A percentile compares a stretch with the other conserved stretches of the same genome.
phyloP scores from a whole-genome alignment of 2,329 filamentous ascomycete genomes.

The Paecilomyces dactylethromorphus region DNA sequence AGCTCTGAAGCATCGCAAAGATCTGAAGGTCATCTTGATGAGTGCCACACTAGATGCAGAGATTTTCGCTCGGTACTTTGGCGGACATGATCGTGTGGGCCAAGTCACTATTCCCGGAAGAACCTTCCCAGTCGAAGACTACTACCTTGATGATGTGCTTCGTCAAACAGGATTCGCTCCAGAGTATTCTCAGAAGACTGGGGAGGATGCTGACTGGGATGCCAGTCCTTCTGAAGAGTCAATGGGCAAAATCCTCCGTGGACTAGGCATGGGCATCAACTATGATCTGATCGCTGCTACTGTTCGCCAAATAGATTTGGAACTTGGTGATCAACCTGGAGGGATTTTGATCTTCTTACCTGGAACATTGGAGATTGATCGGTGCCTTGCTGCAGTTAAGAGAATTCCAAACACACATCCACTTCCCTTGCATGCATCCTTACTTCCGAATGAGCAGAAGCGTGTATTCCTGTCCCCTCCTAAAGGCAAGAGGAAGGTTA shows the following conservation, averaged over 20 bases:
- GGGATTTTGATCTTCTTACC: slow-evolving; percentile 95
- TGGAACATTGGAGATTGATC: slow-evolving; percentile 84
- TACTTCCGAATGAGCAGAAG: slow-evolving; percentile 82
- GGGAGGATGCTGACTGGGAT: slow-evolving; percentile 26
- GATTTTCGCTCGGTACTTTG: slow-evolving; percentile 80
- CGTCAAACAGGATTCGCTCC: slow-evolving; percentile 67
- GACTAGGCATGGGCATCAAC: slow-evolving; percentile 77
- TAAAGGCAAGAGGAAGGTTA: slow-evolving; percentile 76
- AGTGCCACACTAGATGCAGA: slow-evolving; percentile 88
- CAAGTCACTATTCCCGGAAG: slow-evolving; percentile 80
- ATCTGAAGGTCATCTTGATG: slow-evolving; percentile 90
- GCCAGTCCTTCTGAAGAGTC: slow-evolving; percentile 42
- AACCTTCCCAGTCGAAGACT: slow-evolving; percentile 84
- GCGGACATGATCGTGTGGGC: slow-evolving; percentile 62
- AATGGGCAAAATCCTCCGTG: slow-evolving; percentile 64
- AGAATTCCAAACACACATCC: slow-evolving; percentile 64
- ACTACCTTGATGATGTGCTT: slow-evolving; percentile 83
- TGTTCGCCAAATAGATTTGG: slow-evolving; percentile 71
- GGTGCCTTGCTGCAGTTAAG: slow-evolving; percentile 63
- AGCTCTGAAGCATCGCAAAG: slow-evolving; percentile 65
- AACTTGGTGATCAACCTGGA: slow-evolving; percentile 66
- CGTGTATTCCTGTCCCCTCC: slow-evolving; percentile 75
- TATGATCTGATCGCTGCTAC: slow-evolving; percentile 79
- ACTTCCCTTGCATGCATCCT: slow-evolving; percentile 83
- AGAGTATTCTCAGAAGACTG: slow-evolving; percentile 20